These are phyloP conservation scores for Dactylorhiza incarnata DNA, from an alignment of 106 monocot genomes.

Conservation along the genomic window DNA sequence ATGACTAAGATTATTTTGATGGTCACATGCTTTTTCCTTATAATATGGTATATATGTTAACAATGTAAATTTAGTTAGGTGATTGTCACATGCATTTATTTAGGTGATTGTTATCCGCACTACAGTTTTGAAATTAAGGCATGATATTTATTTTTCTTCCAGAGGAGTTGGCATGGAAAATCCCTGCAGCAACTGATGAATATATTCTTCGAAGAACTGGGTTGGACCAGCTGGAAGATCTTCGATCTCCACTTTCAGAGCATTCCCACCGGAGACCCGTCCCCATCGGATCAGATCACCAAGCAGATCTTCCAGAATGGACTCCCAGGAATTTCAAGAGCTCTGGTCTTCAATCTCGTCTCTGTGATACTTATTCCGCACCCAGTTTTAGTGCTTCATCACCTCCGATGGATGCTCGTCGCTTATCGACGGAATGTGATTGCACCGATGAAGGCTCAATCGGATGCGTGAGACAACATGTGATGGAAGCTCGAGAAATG, in stretches of 20 bases:
- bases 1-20: too few relatives aligned
- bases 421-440: conserved; percentile 34
- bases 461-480: conserved; percentile 53
- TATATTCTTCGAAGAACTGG: neutral
- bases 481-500: conserved; percentile 54
- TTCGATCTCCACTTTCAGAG: neutral
- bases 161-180: neutral
- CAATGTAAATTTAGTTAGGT: too few relatives aligned
- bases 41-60: too few relatives aligned
- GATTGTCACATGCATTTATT: too few relatives aligned
- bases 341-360: neutral
- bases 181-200: neutral
- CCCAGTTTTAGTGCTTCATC: neutral
- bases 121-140: neutral
- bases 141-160: neutral
- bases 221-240: conserved; percentile 7
- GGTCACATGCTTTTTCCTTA: too few relatives aligned
- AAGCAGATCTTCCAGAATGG: conserved; percentile 16
- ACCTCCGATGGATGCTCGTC: too few relatives aligned
- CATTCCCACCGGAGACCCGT: conserved; percentile 10
- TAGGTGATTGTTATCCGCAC: neutral
- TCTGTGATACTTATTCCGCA: neutral
- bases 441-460: conserved; percentile 68
- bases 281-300: conserved; percentile 16
- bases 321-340: neutral